Conservation (phyloP, 306 rosid species). For the Cercis canadensis region DNA sequence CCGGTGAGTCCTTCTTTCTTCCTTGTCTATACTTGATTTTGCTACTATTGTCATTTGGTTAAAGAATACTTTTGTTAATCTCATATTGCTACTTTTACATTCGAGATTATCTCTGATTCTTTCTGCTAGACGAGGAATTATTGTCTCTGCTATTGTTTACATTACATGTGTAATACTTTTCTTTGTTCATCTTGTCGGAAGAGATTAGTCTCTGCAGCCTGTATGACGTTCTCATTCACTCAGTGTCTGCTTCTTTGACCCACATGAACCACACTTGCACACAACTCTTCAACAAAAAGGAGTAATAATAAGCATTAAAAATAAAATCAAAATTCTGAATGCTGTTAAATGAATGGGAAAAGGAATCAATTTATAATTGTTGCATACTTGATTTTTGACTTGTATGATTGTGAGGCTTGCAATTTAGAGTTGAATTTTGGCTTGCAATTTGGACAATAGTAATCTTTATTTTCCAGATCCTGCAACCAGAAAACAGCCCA, state of each 20-base stretch:
- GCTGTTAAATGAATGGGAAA: conserved; percentile 10
- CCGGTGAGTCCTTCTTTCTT: too few relatives aligned
- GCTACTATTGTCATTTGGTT: neutral
- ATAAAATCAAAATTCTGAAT: conserved; percentile 20
- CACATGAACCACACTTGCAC: conserved; percentile 80
- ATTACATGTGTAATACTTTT: conserved; percentile 3
- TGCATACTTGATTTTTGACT: conserved; percentile 58
- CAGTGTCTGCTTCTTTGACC: conserved; percentile 64
- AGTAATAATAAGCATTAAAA: conserved; percentile 22
- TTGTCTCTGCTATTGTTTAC: conserved; percentile 16
- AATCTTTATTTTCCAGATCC: conserved; percentile 71
- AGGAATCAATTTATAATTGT: conserved; percentile 11
- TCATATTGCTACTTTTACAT: neutral
- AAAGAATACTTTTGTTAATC: neutral
- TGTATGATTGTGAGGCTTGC: conserved; percentile 45
- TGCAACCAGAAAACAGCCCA: conserved; percentile 43
- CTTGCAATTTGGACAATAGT: conserved; percentile 92
- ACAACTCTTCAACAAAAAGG: conserved; percentile 58
- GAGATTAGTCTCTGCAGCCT: conserved; percentile 63
- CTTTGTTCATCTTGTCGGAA: conserved; percentile 18
- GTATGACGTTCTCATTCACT: conserved; percentile 89
- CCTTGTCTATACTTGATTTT: conserved; percentile 4
- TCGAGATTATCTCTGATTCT: neutral
- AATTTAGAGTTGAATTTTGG: conserved; percentile 47
- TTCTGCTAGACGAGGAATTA: neutral